These are phyloP conservation scores for Pleoardoris graminearum DNA, from an alignment of 2,329 filamentous ascomycete genomes.

Conservation along the genomic window DNA sequence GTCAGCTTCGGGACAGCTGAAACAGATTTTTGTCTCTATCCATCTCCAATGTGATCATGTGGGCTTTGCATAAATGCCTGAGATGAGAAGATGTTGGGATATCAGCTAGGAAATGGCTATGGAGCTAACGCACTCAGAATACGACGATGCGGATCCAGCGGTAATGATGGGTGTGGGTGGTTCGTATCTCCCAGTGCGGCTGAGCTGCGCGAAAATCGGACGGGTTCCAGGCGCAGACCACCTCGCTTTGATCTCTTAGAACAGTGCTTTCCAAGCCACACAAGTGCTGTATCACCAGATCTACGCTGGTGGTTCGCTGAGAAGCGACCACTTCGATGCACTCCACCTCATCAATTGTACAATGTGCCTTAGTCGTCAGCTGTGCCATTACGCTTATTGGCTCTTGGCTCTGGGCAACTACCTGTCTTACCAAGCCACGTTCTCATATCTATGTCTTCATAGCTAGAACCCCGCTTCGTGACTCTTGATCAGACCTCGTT, in stretches of 20 bases:
- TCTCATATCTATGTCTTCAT: neutral
- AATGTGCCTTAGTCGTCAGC: neutral
- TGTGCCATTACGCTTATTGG: neutral
- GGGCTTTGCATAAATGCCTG: too few relatives aligned
- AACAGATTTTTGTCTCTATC: too few relatives aligned
- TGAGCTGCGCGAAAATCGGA: neutral
- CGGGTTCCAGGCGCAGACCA: neutral
- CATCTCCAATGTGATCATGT: too few relatives aligned
- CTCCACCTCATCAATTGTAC: neutral
- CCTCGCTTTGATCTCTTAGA: neutral
- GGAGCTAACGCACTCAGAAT: too few relatives aligned
- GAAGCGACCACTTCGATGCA: neutral
- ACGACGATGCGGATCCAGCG: too few relatives aligned
- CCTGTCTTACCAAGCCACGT: neutral
- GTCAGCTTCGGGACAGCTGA: too few relatives aligned
- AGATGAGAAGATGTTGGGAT: too few relatives aligned
- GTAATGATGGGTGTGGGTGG: too few relatives aligned
- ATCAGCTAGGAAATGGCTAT: too few relatives aligned
- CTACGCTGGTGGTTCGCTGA: neutral
- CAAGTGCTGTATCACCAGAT: neutral
- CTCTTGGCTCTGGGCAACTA: neutral
- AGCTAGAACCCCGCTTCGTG: neutral
- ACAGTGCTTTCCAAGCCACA: neutral
- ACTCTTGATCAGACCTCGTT: neutral
- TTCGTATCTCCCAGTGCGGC: neutral